Percentiles rank a stretch among this genome's conserved stretches.
Evolutionary conservation across 148 eudicot genomes (phyloP).

Genomic region (Amaranthus cruentus): DNA sequence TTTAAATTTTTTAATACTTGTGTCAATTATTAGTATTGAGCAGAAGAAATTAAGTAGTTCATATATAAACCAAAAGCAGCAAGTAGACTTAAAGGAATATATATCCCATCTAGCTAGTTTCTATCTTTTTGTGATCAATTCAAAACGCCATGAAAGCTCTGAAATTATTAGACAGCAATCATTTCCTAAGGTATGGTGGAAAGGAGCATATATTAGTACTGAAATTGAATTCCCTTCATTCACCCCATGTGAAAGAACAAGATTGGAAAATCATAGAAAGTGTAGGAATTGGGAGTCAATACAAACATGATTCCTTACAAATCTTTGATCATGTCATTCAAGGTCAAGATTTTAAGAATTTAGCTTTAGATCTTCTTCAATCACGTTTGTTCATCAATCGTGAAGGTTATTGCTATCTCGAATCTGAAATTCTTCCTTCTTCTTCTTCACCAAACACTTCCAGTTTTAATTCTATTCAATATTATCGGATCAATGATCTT

Average conservation of each 20-base stretch:
- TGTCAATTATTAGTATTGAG: too few relatives aligned
- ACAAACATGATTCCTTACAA: not conserved
- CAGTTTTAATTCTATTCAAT: not conserved
- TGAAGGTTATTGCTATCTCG: conserved; percentile 1
- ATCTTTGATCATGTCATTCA: not conserved
- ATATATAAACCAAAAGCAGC: too few relatives aligned
- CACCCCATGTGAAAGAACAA: not conserved
- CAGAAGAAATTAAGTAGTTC: too few relatives aligned
- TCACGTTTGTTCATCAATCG: conserved; percentile 9
- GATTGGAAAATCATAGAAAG: not conserved
- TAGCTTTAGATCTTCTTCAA: not conserved
- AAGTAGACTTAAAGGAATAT: too few relatives aligned
- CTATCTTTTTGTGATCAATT: too few relatives aligned
- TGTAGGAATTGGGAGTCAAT: not conserved
- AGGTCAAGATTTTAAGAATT: not conserved
- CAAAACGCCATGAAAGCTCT: not conserved
- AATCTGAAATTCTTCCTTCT: not conserved
- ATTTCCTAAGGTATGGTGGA: not conserved
- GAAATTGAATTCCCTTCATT: not conserved
- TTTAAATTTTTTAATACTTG: too few relatives aligned
- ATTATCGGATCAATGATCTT: not conserved
- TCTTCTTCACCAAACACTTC: not conserved
- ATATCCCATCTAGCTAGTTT: too few relatives aligned
- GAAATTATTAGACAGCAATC: not conserved
- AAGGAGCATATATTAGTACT: not conserved